phyloP scores from a whole-genome alignment of 2,329 filamentous ascomycete genomes.

The Aspergillus sp. region DNA sequence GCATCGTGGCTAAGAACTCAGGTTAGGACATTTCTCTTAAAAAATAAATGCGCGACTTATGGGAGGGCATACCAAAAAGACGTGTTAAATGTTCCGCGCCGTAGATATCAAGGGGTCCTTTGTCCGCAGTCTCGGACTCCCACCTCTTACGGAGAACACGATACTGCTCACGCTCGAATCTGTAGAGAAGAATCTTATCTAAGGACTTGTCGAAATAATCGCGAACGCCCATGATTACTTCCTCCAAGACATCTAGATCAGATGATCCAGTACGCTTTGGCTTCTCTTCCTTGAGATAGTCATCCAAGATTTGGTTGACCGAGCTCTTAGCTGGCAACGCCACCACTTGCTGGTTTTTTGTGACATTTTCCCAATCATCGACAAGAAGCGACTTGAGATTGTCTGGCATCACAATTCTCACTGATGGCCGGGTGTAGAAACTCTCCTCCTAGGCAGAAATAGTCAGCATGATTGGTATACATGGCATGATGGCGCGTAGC shows the following conservation, averaged over 20 bases:
- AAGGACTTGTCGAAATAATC: constrained; percentile 94
- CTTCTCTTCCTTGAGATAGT: constrained; percentile 72
- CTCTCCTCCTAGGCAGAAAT: constrained; percentile 69
- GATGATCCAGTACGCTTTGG: constrained; percentile 63
- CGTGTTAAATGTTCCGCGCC: constrained; percentile 89
- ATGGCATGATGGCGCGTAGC: background rate
- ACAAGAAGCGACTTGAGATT: constrained; percentile 88
- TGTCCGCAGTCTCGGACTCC: constrained; percentile 63
- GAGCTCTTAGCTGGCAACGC: constrained; percentile 76
- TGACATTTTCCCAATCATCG: constrained; percentile 98
- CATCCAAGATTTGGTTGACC: constrained; percentile 74
- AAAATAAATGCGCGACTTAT: background rate
- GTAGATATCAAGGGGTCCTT: constrained; percentile 77
- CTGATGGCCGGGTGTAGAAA: constrained; percentile 79
- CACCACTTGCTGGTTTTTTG: constrained; percentile 89
- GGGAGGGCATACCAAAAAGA: constrained; percentile 69
- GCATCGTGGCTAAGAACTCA: constrained; percentile 71
- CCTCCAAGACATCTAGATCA: constrained; percentile 82
- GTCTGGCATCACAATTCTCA: constrained; percentile 84
- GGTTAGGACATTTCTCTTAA: constrained; percentile 6
- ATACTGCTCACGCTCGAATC: constrained; percentile 89
- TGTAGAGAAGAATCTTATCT: constrained; percentile 86
- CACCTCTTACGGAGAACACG: constrained; percentile 72
- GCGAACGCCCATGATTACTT: constrained; percentile 79
- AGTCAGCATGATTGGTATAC: constrained; percentile 1